Conservation (phyloP, 2,329 filamentous ascomycete genomes). For the Neonectria magnoliae region DNA sequence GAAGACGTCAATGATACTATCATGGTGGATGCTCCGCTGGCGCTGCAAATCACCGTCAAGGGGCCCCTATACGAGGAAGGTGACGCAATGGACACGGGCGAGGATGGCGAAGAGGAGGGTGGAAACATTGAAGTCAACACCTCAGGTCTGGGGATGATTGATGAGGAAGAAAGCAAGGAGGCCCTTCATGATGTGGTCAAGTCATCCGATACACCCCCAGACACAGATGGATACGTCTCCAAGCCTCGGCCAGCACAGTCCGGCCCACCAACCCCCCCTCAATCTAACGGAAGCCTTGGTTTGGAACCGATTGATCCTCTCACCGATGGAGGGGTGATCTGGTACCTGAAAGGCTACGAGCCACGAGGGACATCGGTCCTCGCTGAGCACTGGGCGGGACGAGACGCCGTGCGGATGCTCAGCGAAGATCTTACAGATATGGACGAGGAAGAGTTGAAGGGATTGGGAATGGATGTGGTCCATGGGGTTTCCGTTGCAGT, state of each 20-base stretch:
- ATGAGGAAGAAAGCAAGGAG: constrained; percentile 41
- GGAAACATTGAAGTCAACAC: constrained; percentile 60
- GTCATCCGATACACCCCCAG: constrained; percentile 58
- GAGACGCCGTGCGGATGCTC: constrained; percentile 72
- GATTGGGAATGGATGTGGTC: constrained; percentile 67
- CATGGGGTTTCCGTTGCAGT: constrained; percentile 47
- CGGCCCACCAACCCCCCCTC: constrained; percentile 72
- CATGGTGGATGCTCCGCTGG: constrained; percentile 60
- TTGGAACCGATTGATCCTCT: constrained; percentile 64
- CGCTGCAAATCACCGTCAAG: constrained; percentile 59
- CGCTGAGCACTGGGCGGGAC: constrained; percentile 72
- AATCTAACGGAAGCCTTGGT: constrained; percentile 68
- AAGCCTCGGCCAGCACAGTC: constrained; percentile 44
- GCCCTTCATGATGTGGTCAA: constrained; percentile 35
- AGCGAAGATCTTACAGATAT: constrained; percentile 92
- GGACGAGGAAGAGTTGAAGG: constrained; percentile 88
- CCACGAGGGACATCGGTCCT: constrained; percentile 82
- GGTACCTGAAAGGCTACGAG: constrained; percentile 87
- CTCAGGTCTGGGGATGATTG: constrained; percentile 47
- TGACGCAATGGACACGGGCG: constrained; percentile 50
- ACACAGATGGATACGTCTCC: constrained; percentile 57
- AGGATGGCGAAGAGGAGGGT: constrained; percentile 48
- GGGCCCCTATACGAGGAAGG: constrained; percentile 42
- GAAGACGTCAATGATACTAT: constrained; percentile 58
- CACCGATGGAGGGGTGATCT: constrained; percentile 81